Conservation (phyloP, 2,329 filamentous ascomycete genomes). For the Hymenoscyphus linearis region DNA sequence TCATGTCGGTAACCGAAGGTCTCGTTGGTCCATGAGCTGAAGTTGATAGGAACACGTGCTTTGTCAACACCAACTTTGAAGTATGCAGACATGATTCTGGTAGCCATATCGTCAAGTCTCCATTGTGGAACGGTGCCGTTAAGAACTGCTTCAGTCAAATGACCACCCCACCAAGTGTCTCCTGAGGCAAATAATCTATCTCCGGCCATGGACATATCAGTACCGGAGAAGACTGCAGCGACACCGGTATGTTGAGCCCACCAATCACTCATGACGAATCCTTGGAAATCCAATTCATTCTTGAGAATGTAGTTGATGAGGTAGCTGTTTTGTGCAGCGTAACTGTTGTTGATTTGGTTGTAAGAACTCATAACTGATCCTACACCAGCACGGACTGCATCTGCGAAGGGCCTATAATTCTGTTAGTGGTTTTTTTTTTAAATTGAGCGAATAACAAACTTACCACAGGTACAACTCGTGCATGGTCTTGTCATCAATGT, state of each 20-base stretch:
- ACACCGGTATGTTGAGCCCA: conserved; percentile 67
- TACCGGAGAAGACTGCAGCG: conserved; percentile 63
- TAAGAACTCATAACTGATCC: conserved; percentile 73
- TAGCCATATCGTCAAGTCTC: conserved; percentile 86
- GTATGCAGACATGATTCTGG: conserved; percentile 64
- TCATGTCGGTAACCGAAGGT: conserved; percentile 67
- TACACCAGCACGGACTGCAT: conserved; percentile 63
- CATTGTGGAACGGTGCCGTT: conserved; percentile 88
- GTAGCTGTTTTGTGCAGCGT: conserved; percentile 72
- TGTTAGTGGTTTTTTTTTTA: conserved; percentile 9
- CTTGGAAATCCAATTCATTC: conserved; percentile 74
- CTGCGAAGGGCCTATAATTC: conserved; percentile 42
- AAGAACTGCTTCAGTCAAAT: conserved; percentile 78
- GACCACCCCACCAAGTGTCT: conserved; percentile 62
- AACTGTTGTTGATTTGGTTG: conserved; percentile 74
- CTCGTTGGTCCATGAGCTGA: conserved; percentile 78
- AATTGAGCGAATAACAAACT: not conserved
- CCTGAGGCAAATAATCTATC: conserved; percentile 73
- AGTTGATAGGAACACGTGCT: conserved; percentile 56
- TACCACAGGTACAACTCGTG: conserved; percentile 56
- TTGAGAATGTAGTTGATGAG: conserved; percentile 73
- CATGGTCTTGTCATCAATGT: conserved; percentile 56
- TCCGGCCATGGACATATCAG: conserved; percentile 84
- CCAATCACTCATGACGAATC: conserved; percentile 78
- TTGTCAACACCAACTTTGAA: conserved; percentile 38